Conservation (phyloP, 805 yeast species). For the Lipomyces yamanashiensis region DNA sequence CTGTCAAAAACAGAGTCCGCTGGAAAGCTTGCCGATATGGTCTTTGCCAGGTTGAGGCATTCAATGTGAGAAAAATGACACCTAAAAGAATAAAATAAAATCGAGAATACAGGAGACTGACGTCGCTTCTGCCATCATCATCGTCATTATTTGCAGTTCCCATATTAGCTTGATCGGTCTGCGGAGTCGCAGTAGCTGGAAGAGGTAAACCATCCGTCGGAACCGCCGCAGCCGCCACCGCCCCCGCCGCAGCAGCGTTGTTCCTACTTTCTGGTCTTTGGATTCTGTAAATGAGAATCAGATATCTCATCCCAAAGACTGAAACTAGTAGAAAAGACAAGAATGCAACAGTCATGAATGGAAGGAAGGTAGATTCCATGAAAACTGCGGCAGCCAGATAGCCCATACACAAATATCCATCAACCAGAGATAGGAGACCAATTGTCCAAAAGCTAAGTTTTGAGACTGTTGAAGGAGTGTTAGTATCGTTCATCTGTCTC, state of each 20-base stretch:
- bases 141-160: constrained; percentile 19
- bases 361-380: constrained; percentile 61
- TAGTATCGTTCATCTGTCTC: constrained; percentile 70
- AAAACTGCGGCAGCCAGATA: constrained; percentile 64
- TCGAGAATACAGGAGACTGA: constrained; percentile 62
- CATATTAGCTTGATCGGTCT: constrained; percentile 53
- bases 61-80: constrained; percentile 61
- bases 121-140: constrained; percentile 43
- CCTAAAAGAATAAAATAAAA: constrained; percentile 59
- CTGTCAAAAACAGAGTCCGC: constrained; percentile 53
- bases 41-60: constrained; percentile 67
- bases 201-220: constrained; percentile 39
- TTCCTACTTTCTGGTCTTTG: constrained; percentile 53
- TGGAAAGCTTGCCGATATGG: constrained; percentile 62
- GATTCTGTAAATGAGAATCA: constrained; percentile 66
- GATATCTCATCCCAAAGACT: constrained; percentile 53
- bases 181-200: constrained; percentile 46
- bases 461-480: constrained; percentile 80
- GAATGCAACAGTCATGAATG: constrained; percentile 71
- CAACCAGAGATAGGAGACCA: constrained; percentile 65
- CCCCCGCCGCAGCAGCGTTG: constrained; percentile 22
- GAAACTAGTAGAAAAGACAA: constrained; percentile 66
- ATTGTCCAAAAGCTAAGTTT: constrained; percentile 73
- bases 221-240: constrained; percentile 38
- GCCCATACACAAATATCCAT: constrained; percentile 69